Conservation (phyloP, 148 eudicot genomes). For the Agrostemma githago region DNA sequence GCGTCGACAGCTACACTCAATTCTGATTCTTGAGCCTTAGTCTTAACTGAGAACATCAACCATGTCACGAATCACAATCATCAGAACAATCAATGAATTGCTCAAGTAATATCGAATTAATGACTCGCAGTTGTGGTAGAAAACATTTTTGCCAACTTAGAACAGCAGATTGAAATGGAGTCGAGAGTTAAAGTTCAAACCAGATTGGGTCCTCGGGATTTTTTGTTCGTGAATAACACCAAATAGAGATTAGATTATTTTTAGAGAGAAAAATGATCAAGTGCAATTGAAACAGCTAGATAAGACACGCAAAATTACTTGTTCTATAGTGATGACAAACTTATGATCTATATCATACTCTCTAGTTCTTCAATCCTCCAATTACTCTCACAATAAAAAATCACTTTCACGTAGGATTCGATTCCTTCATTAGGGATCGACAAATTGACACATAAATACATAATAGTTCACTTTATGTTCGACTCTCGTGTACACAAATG, state of each 20-base stretch:
- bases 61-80: constrained; percentile 4
- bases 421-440: not conserved
- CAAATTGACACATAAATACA: not conserved
- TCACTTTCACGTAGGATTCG: not conserved
- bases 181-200: not conserved
- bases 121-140: not conserved
- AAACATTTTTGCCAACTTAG: not conserved
- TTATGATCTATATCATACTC: not conserved
- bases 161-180: not conserved
- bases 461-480: not conserved
- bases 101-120: not conserved
- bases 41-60: constrained; percentile 43
- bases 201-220: not conserved
- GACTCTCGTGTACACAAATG: not conserved
- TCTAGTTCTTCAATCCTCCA: not conserved
- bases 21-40: constrained; percentile 65
- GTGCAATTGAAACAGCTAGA: not conserved
- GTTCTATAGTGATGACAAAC: not conserved
- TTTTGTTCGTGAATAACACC: not conserved
- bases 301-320: not conserved
- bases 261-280: not conserved
- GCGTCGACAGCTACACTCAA: constrained; percentile 51
- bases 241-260: not conserved
- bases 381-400: not conserved
- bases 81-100: not conserved